phyloP scores from a whole-genome alignment of 257 asterid species.

The Asclepias syriaca region DNA sequence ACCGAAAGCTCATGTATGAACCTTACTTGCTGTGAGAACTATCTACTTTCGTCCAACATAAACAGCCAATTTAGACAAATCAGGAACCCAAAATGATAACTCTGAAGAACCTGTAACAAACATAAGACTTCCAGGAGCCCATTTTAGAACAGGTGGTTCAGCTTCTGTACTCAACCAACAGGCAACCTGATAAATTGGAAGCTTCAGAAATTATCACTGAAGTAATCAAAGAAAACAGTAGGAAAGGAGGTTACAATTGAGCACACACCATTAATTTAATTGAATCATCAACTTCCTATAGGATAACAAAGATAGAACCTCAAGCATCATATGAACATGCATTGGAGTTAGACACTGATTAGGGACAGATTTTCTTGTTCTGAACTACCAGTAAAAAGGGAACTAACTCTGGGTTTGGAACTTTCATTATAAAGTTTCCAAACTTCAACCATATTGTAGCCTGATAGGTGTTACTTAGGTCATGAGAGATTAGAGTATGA shows the following conservation, averaged over 20 bases:
- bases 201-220: neutral
- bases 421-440: neutral
- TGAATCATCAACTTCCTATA: neutral
- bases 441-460: neutral
- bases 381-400: neutral
- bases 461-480: neutral
- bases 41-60: conserved; percentile 78
- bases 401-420: neutral
- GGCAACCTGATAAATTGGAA: conserved; percentile 53
- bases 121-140: conserved; percentile 97
- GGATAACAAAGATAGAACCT: neutral
- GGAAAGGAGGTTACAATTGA: neutral
- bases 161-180: conserved; percentile 93
- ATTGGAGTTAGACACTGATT: neutral
- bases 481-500: neutral
- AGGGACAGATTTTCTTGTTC: neutral
- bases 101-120: conserved; percentile 95
- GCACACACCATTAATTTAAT: neutral
- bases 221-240: neutral
- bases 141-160: conserved; percentile 83
- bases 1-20: neutral
- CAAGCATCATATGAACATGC: neutral
- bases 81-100: conserved; percentile 93
- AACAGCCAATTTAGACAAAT: conserved; percentile 87
- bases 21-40: conserved; percentile 9